Evolutionary conservation across 2,329 filamentous ascomycete genomes (phyloP).

Genomic region (Thielaviopsis cerberus): DNA sequence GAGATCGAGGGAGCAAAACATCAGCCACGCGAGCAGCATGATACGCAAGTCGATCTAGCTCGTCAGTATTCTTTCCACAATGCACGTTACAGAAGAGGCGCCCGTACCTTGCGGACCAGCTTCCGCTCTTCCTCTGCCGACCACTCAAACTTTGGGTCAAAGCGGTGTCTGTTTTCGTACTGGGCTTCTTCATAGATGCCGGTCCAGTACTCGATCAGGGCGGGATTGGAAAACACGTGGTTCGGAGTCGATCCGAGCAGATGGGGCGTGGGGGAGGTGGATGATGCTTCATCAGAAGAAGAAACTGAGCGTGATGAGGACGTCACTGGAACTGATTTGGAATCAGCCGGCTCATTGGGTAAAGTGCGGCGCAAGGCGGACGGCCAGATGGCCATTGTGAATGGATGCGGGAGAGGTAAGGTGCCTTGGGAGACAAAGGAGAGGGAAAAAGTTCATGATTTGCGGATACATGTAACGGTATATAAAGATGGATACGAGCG

Average conservation of each 20-base stretch:
- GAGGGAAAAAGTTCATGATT: no score
- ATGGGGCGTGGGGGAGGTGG: conserved; percentile 16
- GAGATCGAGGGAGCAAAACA: conserved; percentile 29
- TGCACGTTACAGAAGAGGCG: background rate
- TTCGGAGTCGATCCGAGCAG: conserved; percentile 18
- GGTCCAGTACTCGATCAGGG: conserved; percentile 33
- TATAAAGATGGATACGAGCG: background rate
- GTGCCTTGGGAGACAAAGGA: no score
- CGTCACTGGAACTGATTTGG: background rate
- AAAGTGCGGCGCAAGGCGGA: background rate
- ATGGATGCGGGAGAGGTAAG: background rate
- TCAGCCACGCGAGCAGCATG: conserved; percentile 23
- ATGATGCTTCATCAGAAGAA: conserved; percentile 10
- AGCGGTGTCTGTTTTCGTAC: conserved; percentile 44
- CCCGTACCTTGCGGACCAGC: conserved; percentile 21
- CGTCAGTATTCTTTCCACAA: background rate
- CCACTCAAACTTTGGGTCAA: conserved; percentile 28
- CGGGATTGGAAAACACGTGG: conserved; percentile 31
- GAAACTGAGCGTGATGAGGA: conserved; percentile 1
- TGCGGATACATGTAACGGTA: background rate
- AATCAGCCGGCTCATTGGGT: background rate
- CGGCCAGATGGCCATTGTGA: background rate
- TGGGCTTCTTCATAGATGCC: conserved; percentile 33
- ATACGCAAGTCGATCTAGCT: conserved; percentile 8
- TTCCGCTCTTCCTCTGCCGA: conserved; percentile 28